Evolutionary conservation across 306 rosid genomes (phyloP).

Genomic region (Dicorynia guianensis): DNA sequence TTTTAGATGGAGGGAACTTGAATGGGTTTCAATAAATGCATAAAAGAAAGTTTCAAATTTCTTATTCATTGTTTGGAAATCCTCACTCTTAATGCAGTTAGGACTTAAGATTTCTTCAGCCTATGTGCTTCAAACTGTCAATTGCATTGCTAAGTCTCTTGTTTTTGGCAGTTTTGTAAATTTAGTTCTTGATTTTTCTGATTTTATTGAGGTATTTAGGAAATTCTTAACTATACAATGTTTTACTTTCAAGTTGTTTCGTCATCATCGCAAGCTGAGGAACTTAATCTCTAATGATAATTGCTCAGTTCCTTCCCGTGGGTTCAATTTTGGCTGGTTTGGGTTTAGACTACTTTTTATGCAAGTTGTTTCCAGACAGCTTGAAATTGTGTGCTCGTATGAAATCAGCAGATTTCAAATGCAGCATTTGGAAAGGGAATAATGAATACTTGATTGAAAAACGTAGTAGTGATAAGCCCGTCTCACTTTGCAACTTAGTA

Average conservation of each 20-base stretch:
- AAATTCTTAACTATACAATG: not conserved
- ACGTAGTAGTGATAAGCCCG: not conserved
- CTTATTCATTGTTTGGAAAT: not conserved
- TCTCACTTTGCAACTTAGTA: constrained; percentile 6
- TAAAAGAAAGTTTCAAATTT: not conserved
- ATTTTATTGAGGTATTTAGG: constrained; percentile 8
- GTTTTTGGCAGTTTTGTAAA: not conserved
- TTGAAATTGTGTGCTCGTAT: not conserved
- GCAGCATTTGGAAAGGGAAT: not conserved
- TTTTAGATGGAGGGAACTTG: not conserved
- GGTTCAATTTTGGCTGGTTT: not conserved
- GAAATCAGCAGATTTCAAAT: not conserved
- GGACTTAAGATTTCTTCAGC: not conserved
- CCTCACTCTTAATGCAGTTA: not conserved
- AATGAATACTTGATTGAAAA: not conserved
- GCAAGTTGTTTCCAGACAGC: not conserved
- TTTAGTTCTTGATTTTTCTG: too few species aligned
- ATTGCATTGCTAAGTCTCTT: not conserved
- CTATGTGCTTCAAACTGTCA: not conserved
- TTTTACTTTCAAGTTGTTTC: constrained; percentile 18
- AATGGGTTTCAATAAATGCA: not conserved
- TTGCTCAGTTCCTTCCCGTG: not conserved
- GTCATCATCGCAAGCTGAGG: not conserved
- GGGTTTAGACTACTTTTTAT: not conserved
- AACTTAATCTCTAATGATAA: not conserved